Evolutionary conservation across 768 basidiomycete genomes (phyloP).

Genomic region (Dacryopinax spathularia): DNA sequence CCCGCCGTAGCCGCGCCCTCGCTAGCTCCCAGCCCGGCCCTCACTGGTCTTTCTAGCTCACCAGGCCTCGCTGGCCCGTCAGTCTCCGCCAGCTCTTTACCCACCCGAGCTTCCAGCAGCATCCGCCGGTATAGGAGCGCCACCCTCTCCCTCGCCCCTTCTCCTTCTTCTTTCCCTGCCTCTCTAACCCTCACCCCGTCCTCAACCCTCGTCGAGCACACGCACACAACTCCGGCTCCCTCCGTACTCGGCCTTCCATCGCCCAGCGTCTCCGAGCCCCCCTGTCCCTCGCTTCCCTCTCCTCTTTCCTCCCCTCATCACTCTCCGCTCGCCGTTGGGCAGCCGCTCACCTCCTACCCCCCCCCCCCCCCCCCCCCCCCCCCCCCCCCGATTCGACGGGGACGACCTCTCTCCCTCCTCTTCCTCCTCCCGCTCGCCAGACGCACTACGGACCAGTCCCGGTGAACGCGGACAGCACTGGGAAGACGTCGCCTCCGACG

Average conservation of each 20-base stretch:
- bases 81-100: no score
- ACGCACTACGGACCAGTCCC: slow-evolving; percentile 10
- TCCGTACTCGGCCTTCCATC: not conserved
- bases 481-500: slow-evolving; percentile 69
- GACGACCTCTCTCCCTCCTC: not conserved
- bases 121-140: not conserved
- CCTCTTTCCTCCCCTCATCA: slow-evolving; percentile 48
- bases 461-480: slow-evolving; percentile 61
- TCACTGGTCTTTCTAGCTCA: no score
- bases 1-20: no score
- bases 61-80: no score
- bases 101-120: no score
- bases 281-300: slow-evolving; percentile 48
- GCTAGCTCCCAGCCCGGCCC: no score
- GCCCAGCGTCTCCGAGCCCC: slow-evolving; percentile 21
- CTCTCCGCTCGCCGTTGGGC: slow-evolving; percentile 61
- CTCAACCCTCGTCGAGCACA: not conserved
- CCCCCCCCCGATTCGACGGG: slow-evolving; percentile 51
- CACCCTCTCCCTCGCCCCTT: not conserved
- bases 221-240: no score
- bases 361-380: no score
- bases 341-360: slow-evolving; percentile 65
- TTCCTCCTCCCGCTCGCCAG: not conserved
- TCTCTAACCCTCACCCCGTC: not conserved
- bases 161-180: not conserved